Conservation (phyloP, 768 basidiomycete genomes). For the Mycena rebaudengoi region DNA sequence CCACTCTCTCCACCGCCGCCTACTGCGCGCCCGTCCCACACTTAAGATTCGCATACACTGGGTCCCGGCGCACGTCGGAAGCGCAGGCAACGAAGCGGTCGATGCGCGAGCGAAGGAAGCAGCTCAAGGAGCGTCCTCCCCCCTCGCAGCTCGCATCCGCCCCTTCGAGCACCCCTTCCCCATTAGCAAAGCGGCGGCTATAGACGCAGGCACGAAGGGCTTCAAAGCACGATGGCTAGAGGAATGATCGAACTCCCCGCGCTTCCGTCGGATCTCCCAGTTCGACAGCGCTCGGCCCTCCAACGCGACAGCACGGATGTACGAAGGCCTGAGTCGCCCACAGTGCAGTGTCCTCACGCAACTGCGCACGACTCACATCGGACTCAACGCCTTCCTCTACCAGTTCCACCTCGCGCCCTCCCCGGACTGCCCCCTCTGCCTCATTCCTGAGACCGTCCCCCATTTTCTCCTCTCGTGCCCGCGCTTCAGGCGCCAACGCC, state of each 20-base stretch:
- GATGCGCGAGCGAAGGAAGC: neutral
- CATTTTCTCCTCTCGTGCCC: neutral
- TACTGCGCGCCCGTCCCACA: no score
- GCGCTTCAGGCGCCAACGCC: neutral
- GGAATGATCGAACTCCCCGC: neutral
- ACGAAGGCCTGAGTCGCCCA: no score
- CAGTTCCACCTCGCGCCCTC: neutral
- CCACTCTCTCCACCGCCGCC: no score
- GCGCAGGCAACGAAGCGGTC: neutral
- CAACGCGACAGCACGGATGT: no score
- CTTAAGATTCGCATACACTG: no score
- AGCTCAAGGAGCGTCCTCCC: neutral
- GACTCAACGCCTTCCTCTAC: neutral
- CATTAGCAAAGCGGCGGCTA: neutral
- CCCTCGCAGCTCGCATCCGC: neutral
- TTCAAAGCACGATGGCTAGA: neutral
- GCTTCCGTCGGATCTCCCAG: neutral
- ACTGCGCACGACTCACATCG: neutral
- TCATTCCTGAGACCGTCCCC: neutral
- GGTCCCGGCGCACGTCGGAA: no score
- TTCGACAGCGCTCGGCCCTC: no score
- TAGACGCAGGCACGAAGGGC: neutral
- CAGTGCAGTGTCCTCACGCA: neutral
- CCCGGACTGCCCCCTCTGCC: neutral
- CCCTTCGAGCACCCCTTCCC: neutral